phyloP scores from a whole-genome alignment of 139 green algal species.

The Gonium pectorale region DNA sequence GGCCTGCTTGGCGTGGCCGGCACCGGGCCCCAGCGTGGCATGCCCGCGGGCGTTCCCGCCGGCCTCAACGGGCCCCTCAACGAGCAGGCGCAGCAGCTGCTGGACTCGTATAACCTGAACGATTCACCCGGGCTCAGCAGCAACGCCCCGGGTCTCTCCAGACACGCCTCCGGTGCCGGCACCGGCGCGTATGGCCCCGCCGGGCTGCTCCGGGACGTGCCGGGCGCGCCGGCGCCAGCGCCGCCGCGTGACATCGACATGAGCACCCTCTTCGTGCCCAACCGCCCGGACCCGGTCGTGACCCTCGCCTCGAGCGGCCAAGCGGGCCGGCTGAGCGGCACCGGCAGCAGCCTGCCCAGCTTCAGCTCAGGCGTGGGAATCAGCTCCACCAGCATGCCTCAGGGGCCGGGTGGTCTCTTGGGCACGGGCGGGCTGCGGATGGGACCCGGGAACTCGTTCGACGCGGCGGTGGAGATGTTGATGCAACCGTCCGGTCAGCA shows the following conservation, averaged over 20 bases:
- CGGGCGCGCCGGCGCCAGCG: neutral
- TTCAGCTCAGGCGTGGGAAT: too few species aligned
- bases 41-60: too few species aligned
- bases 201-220: neutral
- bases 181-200: too few species aligned
- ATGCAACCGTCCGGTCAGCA: constrained; percentile 14
- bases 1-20: too few species aligned
- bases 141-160: too few species aligned
- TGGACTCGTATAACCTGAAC: neutral
- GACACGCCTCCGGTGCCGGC: too few species aligned
- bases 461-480: constrained; percentile 23
- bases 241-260: neutral
- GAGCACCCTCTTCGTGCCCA: neutral
- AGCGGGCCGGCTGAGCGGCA: neutral
- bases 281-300: constrained; percentile 23
- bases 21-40: too few species aligned
- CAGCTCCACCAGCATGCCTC: too few species aligned
- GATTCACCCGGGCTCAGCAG: neutral
- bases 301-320: constrained; percentile 16
- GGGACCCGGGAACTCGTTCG: neutral
- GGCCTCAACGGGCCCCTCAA: too few species aligned
- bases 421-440: neutral
- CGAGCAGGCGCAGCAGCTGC: constrained; percentile 5
- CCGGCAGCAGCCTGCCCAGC: neutral
- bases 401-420: too few species aligned